Evolutionary conservation across 176 grass and related monocot genomes (phyloP), one percentile per base, ranked within the genome.

Genomic region (Rhynchospora pubera): DNA sequence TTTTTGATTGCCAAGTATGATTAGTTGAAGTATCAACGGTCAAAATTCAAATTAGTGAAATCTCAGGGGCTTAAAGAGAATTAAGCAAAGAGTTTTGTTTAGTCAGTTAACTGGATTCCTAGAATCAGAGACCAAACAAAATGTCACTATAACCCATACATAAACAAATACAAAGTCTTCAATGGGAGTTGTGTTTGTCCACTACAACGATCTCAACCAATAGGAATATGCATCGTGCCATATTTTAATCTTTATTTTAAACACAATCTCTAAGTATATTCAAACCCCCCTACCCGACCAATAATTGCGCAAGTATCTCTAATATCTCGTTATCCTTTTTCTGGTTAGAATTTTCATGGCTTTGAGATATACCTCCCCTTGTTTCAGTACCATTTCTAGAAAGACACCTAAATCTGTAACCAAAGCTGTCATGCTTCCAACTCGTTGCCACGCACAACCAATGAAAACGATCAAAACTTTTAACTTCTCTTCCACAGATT

Each of bases 381-480:
- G 9, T 72, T 73, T 73, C 45, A n/a, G n/a, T n/a, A 73, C 45
- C 50, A 46, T 51, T 50, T 72, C 68, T 73, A 73, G 21, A 73
- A 11, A 11, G 19, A 73, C 19, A 73, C 44, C 69, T 73, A 51
- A 51, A 45, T 73, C 69, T 50, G 13, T 51, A 51, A 50, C 50
- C 46, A 73, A 73, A 51, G 69, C 19, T 51, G 10, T 44, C 69
- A 73, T 73, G 69, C 69, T 73, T 73, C 69, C 69, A 23, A 73
- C 10, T 11, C 69, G 45, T 26, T 73, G 21, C 69, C 69, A 73
- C 23, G 11, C 21, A 51, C 69, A 73, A 45, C 69, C 69, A 73
- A 73, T 21, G 69, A 73, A 73, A 73, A 12, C 2, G n/a, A 51
- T 73, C 10, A 50, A 73, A 50, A 23, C 45, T 73, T 73, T 50